Evolutionary conservation across 768 basidiomycete species (phyloP), one percentile per base, ranked within the genome.

Genomic region (Boletus reticulatus): DNA sequence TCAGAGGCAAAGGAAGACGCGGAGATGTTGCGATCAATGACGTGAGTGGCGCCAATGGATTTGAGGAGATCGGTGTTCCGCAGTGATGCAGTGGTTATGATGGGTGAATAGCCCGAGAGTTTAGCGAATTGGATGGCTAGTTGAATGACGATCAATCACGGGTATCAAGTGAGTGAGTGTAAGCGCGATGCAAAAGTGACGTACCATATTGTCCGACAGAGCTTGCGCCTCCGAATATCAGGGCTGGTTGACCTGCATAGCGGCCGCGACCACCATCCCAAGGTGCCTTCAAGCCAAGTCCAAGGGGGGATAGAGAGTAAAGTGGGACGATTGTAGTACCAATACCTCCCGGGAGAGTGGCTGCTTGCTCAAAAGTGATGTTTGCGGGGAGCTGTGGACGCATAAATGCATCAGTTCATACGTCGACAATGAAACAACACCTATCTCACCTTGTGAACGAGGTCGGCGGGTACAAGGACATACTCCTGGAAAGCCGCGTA

Each of bases 31-130:
- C 70, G 65, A 59, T 73, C 72, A 43, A 78, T 60, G 22, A 77
- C 64, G 52, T 72, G 66, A 0, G 75, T 75, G 17, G 76, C 75
- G 10, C 76, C 76, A 12, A 73, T 62, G 6, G 70, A 68, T 43
- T 66, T 67, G 12, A 77, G 65, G 31, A 67, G 64, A 11, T 57
- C 66, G 0, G 64, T 51, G 54, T 77, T 74, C 43, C 68, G 66
- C 17, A 59, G 49, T 3, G 78, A 77, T 7, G 78, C 71, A 0
- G 78, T 78, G 14, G 75, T 69, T 41, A 77, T 70, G 39, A 78
- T 73, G 0, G 70, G 71, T 11, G 65, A 72, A 43, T 75, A 73
- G 3, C 69, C 72, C 6, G 73, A 74, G 27, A 74, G 58, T 24
- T 42, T 62, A 6, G 72, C 66, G 13, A 75, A 65, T 57, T 75